These are phyloP conservation scores for Carex kokanica DNA, from an alignment of 176 grass and related monocot species.

Conservation along the genomic window DNA sequence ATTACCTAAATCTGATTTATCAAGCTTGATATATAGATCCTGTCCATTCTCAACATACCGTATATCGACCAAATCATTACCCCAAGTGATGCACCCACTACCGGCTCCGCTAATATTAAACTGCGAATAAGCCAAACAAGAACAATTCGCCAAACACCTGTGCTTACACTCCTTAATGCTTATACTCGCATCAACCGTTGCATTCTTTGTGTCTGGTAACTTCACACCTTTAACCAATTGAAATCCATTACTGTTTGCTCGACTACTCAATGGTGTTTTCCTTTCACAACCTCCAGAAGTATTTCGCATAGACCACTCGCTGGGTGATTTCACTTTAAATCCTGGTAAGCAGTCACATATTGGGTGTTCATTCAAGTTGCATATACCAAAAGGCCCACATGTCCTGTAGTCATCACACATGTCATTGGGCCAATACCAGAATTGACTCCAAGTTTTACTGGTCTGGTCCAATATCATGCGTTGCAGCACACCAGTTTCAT, in stretches of 20 bases:
- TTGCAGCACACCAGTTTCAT: conserved; percentile 36
- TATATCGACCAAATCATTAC: conserved; percentile 38
- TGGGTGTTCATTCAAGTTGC: conserved; percentile 21
- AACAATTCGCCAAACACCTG: conserved; percentile 2
- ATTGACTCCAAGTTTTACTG: conserved; percentile 20
- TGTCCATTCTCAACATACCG: background rate
- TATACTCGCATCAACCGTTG: conserved; percentile 4
- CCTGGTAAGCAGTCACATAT: conserved; percentile 38
- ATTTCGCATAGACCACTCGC: conserved; percentile 49
- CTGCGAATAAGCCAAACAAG: conserved; percentile 19
- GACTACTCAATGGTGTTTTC: background rate
- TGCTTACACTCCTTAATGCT: conserved; percentile 18
- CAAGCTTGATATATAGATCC: conserved; percentile 10
- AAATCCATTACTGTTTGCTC: conserved; percentile 29
- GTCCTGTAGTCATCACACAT: conserved; percentile 32
- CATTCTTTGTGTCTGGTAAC: conserved; percentile 41
- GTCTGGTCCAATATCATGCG: conserved; percentile 33
- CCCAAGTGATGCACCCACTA: conserved; percentile 58
- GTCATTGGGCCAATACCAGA: conserved; percentile 37
- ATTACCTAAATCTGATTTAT: conserved; percentile 8
- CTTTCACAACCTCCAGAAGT: conserved; percentile 33
- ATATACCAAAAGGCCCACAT: conserved; percentile 54
- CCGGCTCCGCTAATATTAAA: conserved; percentile 36
- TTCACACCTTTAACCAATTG: conserved; percentile 31
- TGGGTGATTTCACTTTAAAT: conserved; percentile 4